Evolutionary conservation across 176 grass and related monocot genomes (phyloP).

Genomic region (Lolium rigidum): DNA sequence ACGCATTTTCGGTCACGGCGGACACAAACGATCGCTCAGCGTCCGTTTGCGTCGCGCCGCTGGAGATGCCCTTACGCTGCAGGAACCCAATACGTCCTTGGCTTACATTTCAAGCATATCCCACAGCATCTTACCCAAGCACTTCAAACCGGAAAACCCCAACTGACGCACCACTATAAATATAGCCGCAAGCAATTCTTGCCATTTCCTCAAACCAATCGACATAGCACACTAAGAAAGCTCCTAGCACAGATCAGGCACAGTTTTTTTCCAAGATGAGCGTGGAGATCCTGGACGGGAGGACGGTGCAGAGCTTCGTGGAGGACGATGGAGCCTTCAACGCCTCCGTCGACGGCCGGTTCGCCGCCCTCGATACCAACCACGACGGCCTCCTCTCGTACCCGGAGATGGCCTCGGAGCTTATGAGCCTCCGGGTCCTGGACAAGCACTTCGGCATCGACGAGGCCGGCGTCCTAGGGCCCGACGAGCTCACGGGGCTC

Average conservation of each 20-base stretch:
- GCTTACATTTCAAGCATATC: no score
- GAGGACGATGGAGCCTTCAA: conserved; percentile 71
- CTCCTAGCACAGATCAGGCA: background rate
- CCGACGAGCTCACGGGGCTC: conserved; percentile 38
- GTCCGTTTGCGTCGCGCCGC: no score
- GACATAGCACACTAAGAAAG: no score
- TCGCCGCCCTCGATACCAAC: conserved; percentile 64
- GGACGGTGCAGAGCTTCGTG: conserved; percentile 59
- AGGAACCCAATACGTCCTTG: no score
- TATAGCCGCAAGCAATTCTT: no score
- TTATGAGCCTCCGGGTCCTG: conserved; percentile 59
- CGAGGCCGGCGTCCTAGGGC: conserved; percentile 18
- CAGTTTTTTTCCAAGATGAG: conserved; percentile 50
- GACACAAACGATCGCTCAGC: no score
- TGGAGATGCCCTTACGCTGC: no score
- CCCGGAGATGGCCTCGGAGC: conserved; percentile 64
- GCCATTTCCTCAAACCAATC: no score
- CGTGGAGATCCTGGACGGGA: conserved; percentile 74
- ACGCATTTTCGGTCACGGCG: no score
- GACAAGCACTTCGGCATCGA: conserved; percentile 69
- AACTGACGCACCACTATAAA: no score
- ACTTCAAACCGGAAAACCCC: no score
- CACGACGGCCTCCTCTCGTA: conserved; percentile 63
- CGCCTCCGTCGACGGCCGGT: conserved; percentile 54
- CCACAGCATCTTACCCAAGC: no score